phyloP scores from a whole-genome alignment of 495 filamentous ascomycete species.

The Trichoderma orchidacearum region DNA sequence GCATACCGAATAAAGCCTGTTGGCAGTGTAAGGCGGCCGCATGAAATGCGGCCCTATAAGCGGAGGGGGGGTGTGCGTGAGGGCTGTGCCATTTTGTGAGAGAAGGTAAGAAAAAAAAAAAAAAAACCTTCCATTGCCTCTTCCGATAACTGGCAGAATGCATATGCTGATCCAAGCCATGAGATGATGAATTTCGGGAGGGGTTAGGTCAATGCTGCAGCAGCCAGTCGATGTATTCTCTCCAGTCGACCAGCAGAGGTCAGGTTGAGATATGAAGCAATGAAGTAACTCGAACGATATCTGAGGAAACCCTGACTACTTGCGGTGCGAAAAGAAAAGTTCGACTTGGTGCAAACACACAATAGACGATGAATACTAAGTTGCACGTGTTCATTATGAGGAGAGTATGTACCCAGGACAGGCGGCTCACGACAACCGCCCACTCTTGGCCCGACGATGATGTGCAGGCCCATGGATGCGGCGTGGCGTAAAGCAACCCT shows the following conservation, averaged over 20 bases:
- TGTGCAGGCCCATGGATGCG: not conserved
- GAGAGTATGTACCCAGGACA: not conserved
- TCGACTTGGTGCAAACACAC: no score
- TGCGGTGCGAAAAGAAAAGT: no score
- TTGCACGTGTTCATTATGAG: not conserved
- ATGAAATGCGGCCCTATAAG: constrained; percentile 10
- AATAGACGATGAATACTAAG: no score
- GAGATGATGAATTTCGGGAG: not conserved
- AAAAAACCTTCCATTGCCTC: not conserved
- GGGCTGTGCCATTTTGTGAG: not conserved
- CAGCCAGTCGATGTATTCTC: not conserved
- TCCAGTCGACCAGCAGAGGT: no score
- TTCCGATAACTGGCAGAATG: not conserved
- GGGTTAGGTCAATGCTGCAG: not conserved
- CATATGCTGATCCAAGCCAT: not conserved
- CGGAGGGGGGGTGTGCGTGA: constrained; percentile 12
- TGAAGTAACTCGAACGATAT: no score
- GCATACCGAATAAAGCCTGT: not conserved
- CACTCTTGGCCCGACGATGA: not conserved
- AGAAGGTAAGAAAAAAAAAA: not conserved
- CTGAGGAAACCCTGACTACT: no score
- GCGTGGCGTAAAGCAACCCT: not conserved
- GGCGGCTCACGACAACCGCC: not conserved
- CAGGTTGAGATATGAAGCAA: no score
- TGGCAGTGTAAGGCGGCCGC: constrained; percentile 8